phyloP scores from a whole-genome alignment of 257 asterid genomes.

The Plectranthus barbatus region DNA sequence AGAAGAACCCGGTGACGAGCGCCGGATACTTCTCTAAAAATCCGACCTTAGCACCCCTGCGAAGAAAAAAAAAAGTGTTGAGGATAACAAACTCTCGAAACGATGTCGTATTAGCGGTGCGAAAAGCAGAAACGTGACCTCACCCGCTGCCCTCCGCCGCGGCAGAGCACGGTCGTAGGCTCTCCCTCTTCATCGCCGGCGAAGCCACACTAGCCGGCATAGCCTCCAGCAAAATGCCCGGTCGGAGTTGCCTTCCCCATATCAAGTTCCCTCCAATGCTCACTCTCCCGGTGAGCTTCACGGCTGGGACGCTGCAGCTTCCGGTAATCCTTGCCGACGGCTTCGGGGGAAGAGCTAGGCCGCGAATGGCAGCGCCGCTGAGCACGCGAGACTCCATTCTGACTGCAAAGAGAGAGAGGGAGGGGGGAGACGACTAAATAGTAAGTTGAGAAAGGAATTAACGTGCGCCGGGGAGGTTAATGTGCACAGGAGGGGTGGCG shows the following conservation, averaged over 20 bases:
- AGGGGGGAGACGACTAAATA: no score
- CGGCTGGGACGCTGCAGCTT: slow-evolving; percentile 23
- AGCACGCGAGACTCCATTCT: slow-evolving; percentile 93
- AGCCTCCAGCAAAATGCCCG: slow-evolving; percentile 57
- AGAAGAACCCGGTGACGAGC: slow-evolving; percentile 85
- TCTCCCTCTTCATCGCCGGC: slow-evolving; percentile 33
- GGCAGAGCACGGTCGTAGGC: slow-evolving; percentile 44
- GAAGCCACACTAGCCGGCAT: no score
- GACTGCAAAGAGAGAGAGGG: slow-evolving; percentile 23
- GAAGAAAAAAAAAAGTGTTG: slow-evolving; percentile 7
- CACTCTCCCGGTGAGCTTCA: slow-evolving; percentile 32
- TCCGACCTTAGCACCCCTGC: slow-evolving; percentile 72
- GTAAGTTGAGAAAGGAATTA: slow-evolving; percentile 3
- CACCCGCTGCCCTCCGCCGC: slow-evolving; percentile 88
- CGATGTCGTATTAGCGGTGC: slow-evolving; percentile 19
- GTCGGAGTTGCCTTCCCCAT: slow-evolving; percentile 75
- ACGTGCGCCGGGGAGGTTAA: slow-evolving; percentile 27
- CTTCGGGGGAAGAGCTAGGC: slow-evolving; percentile 42
- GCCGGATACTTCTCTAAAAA: slow-evolving; percentile 67
- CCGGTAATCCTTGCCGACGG: slow-evolving; percentile 31
- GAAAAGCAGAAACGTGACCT: slow-evolving; percentile 42
- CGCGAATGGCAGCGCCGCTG: slow-evolving; percentile 62
- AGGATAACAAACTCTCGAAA: slow-evolving; percentile 6
- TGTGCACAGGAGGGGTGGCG: slow-evolving; percentile 30
- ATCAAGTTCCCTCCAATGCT: slow-evolving; percentile 51